Base-by-base conservation (phyloP, 2,329 filamentous ascomycete genomes). In the Cadophora sp. region DNA sequence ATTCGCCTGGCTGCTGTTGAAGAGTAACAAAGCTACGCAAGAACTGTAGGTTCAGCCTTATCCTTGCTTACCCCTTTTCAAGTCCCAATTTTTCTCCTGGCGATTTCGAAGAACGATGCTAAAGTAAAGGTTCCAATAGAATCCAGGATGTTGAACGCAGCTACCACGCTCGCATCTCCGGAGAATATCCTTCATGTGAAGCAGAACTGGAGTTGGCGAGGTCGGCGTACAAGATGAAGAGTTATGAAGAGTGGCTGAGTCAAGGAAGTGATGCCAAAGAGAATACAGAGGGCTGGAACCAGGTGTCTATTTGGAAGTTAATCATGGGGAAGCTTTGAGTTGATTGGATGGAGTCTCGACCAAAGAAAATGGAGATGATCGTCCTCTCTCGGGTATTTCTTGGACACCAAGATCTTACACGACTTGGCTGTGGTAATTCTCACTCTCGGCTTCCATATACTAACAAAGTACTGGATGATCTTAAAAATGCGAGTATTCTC, bases 1-100 rank as follows among this genome's bases (percentile, higher is more conserved):
- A n/a, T 60, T 73, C 8, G 71, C 53, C 13, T 68, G 65, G 68
- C 30, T 67, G 11, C 50, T 73, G n/a, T 33, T 68, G 5, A 70
- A 70, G 43, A 36, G 65, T 43, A 73, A 70, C 30, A 68, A 62
- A 27, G 60, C 48, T 20, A 70, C 67, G 1, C 66, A 65, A 65
- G 59, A 48, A 36, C 20, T 73, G 70, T 71, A 68, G 36, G 24
- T 48, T 24, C 16, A 22, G 7, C 45, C 6, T 39, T 39, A 39
- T 13, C 36, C 11, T 9, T 39, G 8, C 36, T 58, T 30, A n/a
- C 30, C 30, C 48, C 30, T n/a, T 56, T 20, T 27, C 20, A n/a
- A n/a, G 41, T 7, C n/a, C 7, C 16, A n/a, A 18, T 3, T 16
- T n/a, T n/a, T n/a, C n/a, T n/a, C 3, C n/a, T n/a, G 43, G n/a